A percentile compares a stretch with the other conserved stretches of the same genome.
Conservation (phyloP, 441 rosid genomes). For the Daphne laureola region DNA sequence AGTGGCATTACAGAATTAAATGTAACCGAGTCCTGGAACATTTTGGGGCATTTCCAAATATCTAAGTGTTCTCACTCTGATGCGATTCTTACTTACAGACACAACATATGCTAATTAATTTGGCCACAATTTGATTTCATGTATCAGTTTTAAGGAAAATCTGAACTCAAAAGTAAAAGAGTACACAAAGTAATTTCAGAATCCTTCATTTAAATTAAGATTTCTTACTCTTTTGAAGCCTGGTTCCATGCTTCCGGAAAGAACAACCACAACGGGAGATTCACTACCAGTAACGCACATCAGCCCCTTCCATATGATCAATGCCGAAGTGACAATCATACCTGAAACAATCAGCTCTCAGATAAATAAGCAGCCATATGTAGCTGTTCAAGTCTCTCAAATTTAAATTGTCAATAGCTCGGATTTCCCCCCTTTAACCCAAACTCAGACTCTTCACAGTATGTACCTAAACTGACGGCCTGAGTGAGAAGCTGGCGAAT, state of each 20-base stretch:
- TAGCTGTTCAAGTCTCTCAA: background rate
- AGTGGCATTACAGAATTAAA: background rate
- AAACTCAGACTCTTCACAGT: background rate
- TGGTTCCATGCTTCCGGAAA: conserved; percentile 98
- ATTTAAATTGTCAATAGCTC: background rate
- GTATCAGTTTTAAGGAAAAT: background rate
- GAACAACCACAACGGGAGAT: conserved; percentile 93
- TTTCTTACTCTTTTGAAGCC: conserved; percentile 80
- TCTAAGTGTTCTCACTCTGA: background rate
- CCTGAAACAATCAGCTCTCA: conserved; percentile 31
- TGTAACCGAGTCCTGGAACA: background rate
- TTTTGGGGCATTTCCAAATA: background rate
- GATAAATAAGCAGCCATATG: background rate
- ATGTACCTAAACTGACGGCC: conserved; percentile 17
- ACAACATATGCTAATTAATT: background rate
- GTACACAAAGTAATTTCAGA: background rate
- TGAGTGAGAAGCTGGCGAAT: conserved; percentile 19
- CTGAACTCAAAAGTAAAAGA: background rate
- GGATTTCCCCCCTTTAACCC: background rate
- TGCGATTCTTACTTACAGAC: background rate
- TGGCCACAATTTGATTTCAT: background rate
- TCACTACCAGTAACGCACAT: conserved; percentile 88
- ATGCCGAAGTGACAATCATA: conserved; percentile 83
- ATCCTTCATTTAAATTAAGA: conserved; percentile 5
- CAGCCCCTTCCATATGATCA: conserved; percentile 94